Evolutionary conservation across 176 grass and related monocot species (phyloP), one percentile per base, ranked within the genome.

Genomic region (Juncus effusus): DNA sequence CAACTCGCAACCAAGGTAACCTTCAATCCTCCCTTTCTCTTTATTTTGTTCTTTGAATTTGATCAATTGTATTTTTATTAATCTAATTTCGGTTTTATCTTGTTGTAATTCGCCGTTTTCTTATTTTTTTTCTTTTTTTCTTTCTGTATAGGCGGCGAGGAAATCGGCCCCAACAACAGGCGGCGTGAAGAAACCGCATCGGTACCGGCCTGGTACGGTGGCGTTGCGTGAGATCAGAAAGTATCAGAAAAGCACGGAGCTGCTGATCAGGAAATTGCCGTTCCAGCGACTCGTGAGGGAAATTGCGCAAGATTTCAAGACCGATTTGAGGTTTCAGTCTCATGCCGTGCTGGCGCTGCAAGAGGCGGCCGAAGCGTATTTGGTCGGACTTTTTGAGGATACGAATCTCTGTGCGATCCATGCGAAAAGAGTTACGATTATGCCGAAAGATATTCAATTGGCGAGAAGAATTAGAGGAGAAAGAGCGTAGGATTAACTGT

Each of bases 211-310:
- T 0, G 91, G 86, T 6, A 95, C 91, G 3, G 91, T 95, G 0
- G 87, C 91, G 1, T 76, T 90, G 2, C 54, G 86, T 0, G 86
- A 95, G 60, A 95, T 90, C 69, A 81, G 83, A 95, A 28, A 28
- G 19, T 28, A 28, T 28, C 19, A 28, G 19, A 28, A 28, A 1
- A 28, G 19, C 19, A 28, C 83, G 3, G 91, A 95, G 81, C 78
- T 95, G 49, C 78, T 95, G 2, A 95, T 95, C 78, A 63, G 91
- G 3, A 95, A 95, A 81, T 78, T 95, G 0, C 86, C 90, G 0
- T 95, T 90, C 78, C 86, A 95, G 91, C 81, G 87, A 3, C 54
- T 95, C 0, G 84, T 90, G 0, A 69, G 87, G 0, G 91, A 95
- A 81, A 95, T 28, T 28, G 19, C 19, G 19, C 19, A 28, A 28